Evolutionary conservation across 139 green algal genomes (phyloP), one percentile per base, ranked within the genome.

Genomic region (Auxenochlorella pyrenoidosa): DNA sequence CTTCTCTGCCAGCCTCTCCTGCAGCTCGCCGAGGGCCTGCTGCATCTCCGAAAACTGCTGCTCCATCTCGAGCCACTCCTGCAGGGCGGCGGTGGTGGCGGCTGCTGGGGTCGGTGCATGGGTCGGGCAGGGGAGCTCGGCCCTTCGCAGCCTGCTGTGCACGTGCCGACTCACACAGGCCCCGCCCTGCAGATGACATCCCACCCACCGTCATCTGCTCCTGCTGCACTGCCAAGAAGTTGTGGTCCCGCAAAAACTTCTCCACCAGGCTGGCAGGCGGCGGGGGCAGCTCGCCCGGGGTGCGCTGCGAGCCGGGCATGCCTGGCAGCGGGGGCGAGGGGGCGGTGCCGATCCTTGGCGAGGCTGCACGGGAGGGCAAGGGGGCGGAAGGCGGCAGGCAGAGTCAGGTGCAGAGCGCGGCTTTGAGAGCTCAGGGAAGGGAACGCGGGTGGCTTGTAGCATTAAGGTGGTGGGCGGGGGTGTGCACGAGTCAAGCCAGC

Each of bases 51-150:
- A n/a, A 70, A 77, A 75, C 41, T 88, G 63, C 41, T 70, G 34
- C 79, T 90, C 86, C 86, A 90, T 90, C 34, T 83, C 77, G n/a
- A 90, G 79, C 86, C 86, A 90, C 75, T 83, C 59, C 84, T 88
- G 71, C 72, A 75, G 21, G 41, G 28, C 24, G 41, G 41, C 30
- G 30, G 26, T 32, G 38, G 3, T n/a, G n/a, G n/a, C n/a, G n/a
- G n/a, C n/a, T n/a, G n/a, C n/a, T n/a, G n/a, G n/a, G n/a, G n/a
- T n/a, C n/a, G n/a, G n/a, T n/a, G n/a, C n/a, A n/a, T n/a, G n/a
- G n/a, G n/a, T n/a, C n/a, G n/a, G n/a, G n/a, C n/a, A n/a, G n/a
- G n/a, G n/a, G n/a, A n/a, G n/a, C n/a, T n/a, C n/a, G n/a, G n/a
- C n/a, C n/a, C n/a, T n/a, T n/a, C n/a, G n/a, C n/a, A n/a, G n/a